phyloP scores from a whole-genome alignment of 139 green algal genomes.

The Chlamydomonas applanata region DNA sequence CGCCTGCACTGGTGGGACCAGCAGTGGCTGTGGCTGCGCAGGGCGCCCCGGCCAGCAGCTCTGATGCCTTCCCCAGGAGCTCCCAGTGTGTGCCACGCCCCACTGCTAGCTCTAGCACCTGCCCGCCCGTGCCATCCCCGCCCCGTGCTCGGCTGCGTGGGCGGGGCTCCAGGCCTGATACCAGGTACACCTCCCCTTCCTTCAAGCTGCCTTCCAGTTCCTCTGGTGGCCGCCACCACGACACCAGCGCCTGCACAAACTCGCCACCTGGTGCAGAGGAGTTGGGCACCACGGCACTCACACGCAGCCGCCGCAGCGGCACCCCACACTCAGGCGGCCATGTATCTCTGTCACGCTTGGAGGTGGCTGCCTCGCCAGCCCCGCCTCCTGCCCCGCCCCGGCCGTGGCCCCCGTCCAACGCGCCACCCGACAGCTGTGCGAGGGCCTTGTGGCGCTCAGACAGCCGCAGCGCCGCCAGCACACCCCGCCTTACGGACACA shows the following conservation, averaged over 20 bases:
- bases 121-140: not conserved
- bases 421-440: not conserved
- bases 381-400: not conserved
- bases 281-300: not conserved
- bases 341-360: not conserved
- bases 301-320: not conserved
- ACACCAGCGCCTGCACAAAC: not conserved
- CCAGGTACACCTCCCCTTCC: constrained; percentile 12
- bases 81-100: not conserved
- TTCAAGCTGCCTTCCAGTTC: not conserved
- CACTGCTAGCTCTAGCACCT: not conserved
- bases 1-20: not conserved
- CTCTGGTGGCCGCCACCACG: not conserved
- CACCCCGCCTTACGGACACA: not conserved
- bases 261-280: not conserved
- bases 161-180: not conserved
- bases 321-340: not conserved
- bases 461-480: not conserved
- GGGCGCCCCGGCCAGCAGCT: not conserved
- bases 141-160: not conserved
- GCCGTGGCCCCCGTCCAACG: not conserved
- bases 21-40: not conserved
- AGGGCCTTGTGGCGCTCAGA: not conserved
- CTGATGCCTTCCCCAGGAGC: not conserved
- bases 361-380: not conserved